Conservation (phyloP, 2,329 filamentous ascomycete genomes). For the Fusarium euwallaceae region DNA sequence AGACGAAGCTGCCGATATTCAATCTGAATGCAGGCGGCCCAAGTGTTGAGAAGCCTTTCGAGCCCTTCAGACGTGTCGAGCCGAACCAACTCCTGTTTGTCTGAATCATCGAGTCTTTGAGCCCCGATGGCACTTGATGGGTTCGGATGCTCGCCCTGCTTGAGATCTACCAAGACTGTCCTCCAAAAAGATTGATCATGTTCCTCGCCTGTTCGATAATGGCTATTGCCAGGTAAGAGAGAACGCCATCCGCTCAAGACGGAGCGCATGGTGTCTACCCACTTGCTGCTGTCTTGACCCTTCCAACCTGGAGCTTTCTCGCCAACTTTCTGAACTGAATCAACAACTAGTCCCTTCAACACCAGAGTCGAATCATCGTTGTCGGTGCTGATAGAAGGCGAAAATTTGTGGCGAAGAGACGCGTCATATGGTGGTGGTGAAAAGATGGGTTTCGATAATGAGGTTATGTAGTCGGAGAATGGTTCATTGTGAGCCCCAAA, state of each 20-base stretch:
- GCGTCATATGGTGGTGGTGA: neutral
- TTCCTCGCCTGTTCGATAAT: neutral
- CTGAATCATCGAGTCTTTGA: neutral
- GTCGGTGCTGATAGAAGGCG: neutral
- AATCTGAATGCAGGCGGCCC: slow-evolving; percentile 4
- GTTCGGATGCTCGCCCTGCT: neutral
- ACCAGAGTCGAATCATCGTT: slow-evolving; percentile 1
- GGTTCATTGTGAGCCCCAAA: neutral
- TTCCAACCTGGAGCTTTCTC: neutral
- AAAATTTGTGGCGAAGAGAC: neutral
- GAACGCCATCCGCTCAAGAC: neutral
- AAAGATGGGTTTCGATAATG: slow-evolving; percentile 3
- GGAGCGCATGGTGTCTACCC: neutral
- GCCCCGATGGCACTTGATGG: neutral
- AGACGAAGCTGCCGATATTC: slow-evolving; percentile 6
- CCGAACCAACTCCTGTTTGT: neutral
- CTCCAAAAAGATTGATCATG: slow-evolving; percentile 3
- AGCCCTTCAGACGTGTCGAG: neutral
- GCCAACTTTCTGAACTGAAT: neutral
- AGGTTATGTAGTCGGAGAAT: slow-evolving; percentile 1
- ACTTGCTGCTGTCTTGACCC: neutral
- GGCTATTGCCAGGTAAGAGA: neutral
- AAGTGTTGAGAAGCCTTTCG: neutral
- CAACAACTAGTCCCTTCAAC: neutral
- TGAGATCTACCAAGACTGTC: slow-evolving; percentile 13